Base-by-base conservation (phyloP, 306 rosid species). In the Pterocarpus santalinus region DNA sequence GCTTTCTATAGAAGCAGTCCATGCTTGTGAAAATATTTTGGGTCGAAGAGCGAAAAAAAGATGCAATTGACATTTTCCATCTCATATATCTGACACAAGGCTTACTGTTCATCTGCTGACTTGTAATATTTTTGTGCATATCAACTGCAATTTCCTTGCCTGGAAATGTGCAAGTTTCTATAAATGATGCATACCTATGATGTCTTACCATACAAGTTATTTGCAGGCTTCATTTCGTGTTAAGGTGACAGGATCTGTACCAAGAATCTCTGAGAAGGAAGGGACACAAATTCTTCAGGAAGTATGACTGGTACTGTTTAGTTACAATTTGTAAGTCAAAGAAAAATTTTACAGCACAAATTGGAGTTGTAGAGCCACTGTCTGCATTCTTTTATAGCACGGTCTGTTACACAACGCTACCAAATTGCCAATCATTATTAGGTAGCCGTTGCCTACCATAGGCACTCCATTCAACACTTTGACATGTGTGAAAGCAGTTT, bases 151-250 rank as follows among this genome's bases (percentile, higher is more conserved):
- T 67, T 8, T 51, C 53, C 51, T 17, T 49, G 64, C 63, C 72
- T 72, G 64, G 47, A 51, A 36, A 62, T 38, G 47, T 63, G 34
- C 9, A 51, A 41, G 10, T 52, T 72, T 72, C 10, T 12, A 65
- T 35, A 51, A 32, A 61, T 70, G 35, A 52, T 76, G 62, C 65
- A 30, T 51, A 9, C 58, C 49, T 57, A 57, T 34, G 41, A 57
- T 58, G 34, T 43, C 64, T 80, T 2, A 78, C 35, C 61, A 74
- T 62, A 49, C 55, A 9, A 74, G 11, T 60, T 73, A 41, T 77
- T 22, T 85, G 85, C 94, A 94, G 98, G 97, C 85, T 32, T 84
- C 87, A 44, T 92, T 91, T 76, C 89, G 92, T 57, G 91, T 94
- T 63, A 91, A 94, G 87, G 95, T 88, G 53, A 65, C 52, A 32